A percentile compares a stretch with the other conserved stretches of the same genome.
These are phyloP conservation scores for Paramicrosporidium saccamoebae DNA, from an alignment of 371 early-diverging fungal genomes.

Conservation along the genomic window DNA sequence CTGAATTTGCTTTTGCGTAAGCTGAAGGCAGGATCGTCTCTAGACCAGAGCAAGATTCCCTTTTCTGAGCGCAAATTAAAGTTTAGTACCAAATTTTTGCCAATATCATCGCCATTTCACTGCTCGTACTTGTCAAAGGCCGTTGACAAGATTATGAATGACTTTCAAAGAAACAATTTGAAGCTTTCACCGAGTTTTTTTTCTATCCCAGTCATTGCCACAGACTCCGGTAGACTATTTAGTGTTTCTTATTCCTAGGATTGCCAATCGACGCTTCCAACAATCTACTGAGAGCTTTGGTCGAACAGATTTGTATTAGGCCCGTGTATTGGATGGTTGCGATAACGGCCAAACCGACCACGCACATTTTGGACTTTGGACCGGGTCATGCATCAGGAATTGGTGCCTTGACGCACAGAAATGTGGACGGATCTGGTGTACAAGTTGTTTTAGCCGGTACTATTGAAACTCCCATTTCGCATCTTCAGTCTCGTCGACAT, in stretches of 20 bases:
- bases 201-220: slow-evolving; percentile 31
- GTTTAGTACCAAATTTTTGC: slow-evolving; percentile 49
- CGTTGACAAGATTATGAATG: slow-evolving; percentile 17
- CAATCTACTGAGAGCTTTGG: slow-evolving; percentile 22
- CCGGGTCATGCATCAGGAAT: slow-evolving; percentile 59
- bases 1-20: slow-evolving; percentile 51
- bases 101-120: slow-evolving; percentile 68
- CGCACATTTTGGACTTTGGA: slow-evolving; percentile 76
- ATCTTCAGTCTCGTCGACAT: slow-evolving; percentile 42
- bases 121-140: slow-evolving; percentile 25
- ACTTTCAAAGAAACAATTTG: slow-evolving; percentile 17
- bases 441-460: slow-evolving; percentile 43
- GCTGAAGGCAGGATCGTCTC: slow-evolving; percentile 36
- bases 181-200: slow-evolving; percentile 16
- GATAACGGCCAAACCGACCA: slow-evolving; percentile 21
- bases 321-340: slow-evolving; percentile 69
- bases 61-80: slow-evolving; percentile 49
- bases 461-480: slow-evolving; percentile 21
- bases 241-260: slow-evolving; percentile 7
- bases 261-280: slow-evolving; percentile 17
- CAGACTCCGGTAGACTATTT: slow-evolving; percentile 18
- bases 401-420: slow-evolving; percentile 42
- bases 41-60: slow-evolving; percentile 54
- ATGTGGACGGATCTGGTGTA: slow-evolving; percentile 81
- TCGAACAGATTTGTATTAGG: slow-evolving; percentile 35